Evolutionary conservation across 257 asterid genomes (phyloP).

Genomic region (Nyctanthes arbortristis): DNA sequence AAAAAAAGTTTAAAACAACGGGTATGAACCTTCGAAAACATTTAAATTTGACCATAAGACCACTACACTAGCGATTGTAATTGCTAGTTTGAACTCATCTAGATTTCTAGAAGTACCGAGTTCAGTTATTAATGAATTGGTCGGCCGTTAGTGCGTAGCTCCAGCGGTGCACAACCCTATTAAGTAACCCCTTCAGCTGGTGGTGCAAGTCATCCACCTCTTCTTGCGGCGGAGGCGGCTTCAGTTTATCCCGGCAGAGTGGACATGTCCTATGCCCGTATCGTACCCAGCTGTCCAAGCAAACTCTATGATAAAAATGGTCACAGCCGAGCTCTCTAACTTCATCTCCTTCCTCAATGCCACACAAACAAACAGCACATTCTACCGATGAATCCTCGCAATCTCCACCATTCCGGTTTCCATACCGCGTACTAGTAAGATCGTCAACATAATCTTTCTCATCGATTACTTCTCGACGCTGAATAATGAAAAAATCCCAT

Average conservation of each 20-base stretch:
- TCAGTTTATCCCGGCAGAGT: neutral
- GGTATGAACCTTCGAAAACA: too few species aligned
- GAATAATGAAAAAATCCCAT: too few species aligned
- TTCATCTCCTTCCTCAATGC: neutral
- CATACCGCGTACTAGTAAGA: neutral
- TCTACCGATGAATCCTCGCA: neutral
- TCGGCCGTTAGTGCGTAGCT: too few species aligned
- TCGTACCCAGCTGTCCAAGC: neutral
- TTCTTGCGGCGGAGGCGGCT: neutral
- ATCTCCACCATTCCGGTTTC: neutral
- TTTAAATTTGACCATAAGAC: too few species aligned
- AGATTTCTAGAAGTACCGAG: too few species aligned
- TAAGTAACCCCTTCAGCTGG: neutral
- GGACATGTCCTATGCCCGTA: neutral
- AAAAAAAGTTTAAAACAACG: too few species aligned
- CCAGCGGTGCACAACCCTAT: too few species aligned
- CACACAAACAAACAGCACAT: neutral
- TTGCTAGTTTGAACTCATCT: too few species aligned
- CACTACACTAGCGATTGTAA: too few species aligned
- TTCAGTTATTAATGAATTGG: too few species aligned
- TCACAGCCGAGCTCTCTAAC: neutral
- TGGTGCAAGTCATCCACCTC: neutral
- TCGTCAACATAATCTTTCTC: neutral
- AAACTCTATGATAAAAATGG: constrained; percentile 1
- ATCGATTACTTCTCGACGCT: too few species aligned